Evolutionary conservation across 1,284 basidiomycete species (phyloP), one percentile per base, ranked within the genome.

Genomic region (Wolfiporia cocos): DNA sequence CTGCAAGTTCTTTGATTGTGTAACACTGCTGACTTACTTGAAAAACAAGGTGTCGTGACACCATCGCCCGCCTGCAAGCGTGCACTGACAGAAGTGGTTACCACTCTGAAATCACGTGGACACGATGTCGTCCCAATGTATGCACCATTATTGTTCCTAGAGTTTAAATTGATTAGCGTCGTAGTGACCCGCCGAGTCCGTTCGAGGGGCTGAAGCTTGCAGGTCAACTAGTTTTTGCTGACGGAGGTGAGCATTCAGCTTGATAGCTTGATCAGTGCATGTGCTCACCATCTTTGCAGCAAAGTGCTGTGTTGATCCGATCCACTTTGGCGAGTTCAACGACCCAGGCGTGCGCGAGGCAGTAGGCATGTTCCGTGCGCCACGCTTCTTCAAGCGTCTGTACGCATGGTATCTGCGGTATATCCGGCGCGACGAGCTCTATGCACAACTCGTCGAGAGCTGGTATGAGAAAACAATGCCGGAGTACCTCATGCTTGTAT

Each of bases 51-150:
- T 21, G 65, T 79, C 41, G 65, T 74, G 26, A 52, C 68, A 40
- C 72, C 78, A 1, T 77, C 76, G 15, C 83, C 83, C 0, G 78
- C 82, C 2, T 78, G 74, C 51, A 59, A 62, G 18, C 66, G 84
- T 17, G 82, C 81, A 0, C 66, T 86, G 14, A 46, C 66, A 22
- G 67, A 69, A 37, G 69, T 74, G 4, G 70, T 78, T 2, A 60
- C 67, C 1, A 69, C 69, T 0, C 58, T 86, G 11, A 47, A 60
- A 24, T 51, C 61, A 24, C 59, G 62, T 5, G 79, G 77, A 2
- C 76, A 83, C 49, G 68, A 75, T 32, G 69, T 76, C 11, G 61
- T 76, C 17, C 49, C 62, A 18, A 68, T 78, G 69, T 70, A 42
- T 15, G 68, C 48, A 7, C 20, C 15, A 29, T 31, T 34, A 19